Evolutionary conservation across 257 asterid genomes (phyloP).

Genomic region (Solanum dulcamara): DNA sequence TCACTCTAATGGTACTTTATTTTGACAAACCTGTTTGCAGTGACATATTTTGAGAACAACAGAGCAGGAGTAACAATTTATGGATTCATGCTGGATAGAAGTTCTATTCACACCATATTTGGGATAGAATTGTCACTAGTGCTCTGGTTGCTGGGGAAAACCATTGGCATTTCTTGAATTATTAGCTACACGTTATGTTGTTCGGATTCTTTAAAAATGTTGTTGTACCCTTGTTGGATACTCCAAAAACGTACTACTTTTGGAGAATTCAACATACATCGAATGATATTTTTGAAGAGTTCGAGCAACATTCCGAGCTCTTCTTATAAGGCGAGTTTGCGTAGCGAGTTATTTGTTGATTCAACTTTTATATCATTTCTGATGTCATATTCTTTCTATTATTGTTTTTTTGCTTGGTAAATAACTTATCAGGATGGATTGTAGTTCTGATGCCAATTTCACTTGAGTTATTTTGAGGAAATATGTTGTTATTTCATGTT

Average conservation of each 20-base stretch:
- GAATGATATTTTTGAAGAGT: too few relatives aligned
- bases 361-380: background rate
- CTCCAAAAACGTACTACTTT: too few relatives aligned
- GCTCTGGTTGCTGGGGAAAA: constrained; percentile 70
- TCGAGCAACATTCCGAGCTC: too few relatives aligned
- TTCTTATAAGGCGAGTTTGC: background rate
- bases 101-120: constrained; percentile 47
- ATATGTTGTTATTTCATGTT: background rate
- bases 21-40: constrained; percentile 9
- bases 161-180: constrained; percentile 47
- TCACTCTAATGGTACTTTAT: background rate
- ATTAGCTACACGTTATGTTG: background rate
- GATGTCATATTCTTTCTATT: background rate
- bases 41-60: constrained; percentile 59
- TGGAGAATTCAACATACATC: too few relatives aligned
- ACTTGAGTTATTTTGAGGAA: background rate
- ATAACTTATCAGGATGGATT: background rate
- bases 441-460: background rate
- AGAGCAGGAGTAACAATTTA: constrained; percentile 65
- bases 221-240: too few relatives aligned
- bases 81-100: constrained; percentile 66
- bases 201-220: background rate
- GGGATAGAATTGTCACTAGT: constrained; percentile 59
- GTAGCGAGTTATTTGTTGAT: background rate
- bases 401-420: background rate